Conservation (phyloP, 169 alveolate genomes). For the Cryptosporidium ubiquitum region DNA sequence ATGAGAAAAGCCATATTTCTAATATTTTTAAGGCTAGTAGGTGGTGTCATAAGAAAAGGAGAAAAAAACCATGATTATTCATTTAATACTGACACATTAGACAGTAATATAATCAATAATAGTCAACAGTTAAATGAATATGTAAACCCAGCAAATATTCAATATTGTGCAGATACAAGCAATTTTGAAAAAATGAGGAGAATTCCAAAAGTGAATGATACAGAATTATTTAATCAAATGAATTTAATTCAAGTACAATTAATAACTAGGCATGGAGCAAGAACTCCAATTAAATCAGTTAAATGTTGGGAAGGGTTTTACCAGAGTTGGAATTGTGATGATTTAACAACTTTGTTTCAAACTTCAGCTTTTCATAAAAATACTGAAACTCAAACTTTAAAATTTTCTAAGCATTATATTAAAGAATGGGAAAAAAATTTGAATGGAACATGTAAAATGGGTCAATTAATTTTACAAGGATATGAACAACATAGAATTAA, state of each 20-base stretch:
- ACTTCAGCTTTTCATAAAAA: constrained; percentile 40
- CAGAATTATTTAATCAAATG: neutral
- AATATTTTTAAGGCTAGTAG: neutral
- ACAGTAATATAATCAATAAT: too few relatives aligned
- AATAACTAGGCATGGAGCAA: constrained; percentile 58
- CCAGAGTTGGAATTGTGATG: constrained; percentile 53
- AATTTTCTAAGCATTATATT: constrained; percentile 52
- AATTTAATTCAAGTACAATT: constrained; percentile 49
- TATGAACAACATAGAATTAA: constrained; percentile 64
- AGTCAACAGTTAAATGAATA: neutral
- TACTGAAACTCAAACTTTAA: constrained; percentile 39
- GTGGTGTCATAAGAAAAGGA: neutral
- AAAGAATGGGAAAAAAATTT: constrained; percentile 52
- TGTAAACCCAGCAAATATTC: neutral
- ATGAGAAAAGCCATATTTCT: neutral
- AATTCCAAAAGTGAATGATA: constrained; percentile 22
- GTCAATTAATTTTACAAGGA: constrained; percentile 39
- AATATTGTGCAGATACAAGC: constrained; percentile 27
- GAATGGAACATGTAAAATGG: constrained; percentile 64
- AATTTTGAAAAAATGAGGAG: constrained; percentile 2
- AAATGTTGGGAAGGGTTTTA: constrained; percentile 52
- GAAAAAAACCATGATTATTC: neutral
- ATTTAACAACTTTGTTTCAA: constrained; percentile 22
- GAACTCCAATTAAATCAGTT: constrained; percentile 43
- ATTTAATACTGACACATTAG: neutral